A percentile compares a stretch with the other conserved stretches of the same genome.
Conservation (phyloP, 768 basidiomycete species). For the Auriculariales sp. region DNA sequence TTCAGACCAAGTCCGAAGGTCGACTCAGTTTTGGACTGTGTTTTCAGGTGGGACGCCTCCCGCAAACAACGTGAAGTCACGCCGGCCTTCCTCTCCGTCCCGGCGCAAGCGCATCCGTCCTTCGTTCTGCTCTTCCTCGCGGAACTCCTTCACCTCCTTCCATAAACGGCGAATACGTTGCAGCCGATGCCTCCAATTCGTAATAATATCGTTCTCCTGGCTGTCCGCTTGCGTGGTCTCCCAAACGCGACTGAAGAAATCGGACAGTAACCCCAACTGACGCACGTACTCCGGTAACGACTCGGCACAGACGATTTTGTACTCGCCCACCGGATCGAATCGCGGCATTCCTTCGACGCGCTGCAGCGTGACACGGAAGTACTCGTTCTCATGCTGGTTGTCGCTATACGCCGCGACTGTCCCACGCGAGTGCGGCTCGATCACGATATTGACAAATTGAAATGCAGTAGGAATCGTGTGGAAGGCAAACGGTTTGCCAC, state of each 20-base stretch:
- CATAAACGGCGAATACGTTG: too few relatives aligned
- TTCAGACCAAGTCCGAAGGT: too few relatives aligned
- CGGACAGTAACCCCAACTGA: slow-evolving; percentile 73
- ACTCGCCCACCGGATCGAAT: slow-evolving; percentile 82
- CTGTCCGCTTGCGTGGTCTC: slow-evolving; percentile 60
- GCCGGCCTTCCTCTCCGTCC: too few relatives aligned
- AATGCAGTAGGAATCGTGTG: slow-evolving; percentile 88
- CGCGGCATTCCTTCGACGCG: slow-evolving; percentile 83
- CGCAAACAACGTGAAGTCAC: too few relatives aligned
- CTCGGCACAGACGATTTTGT: slow-evolving; percentile 85
- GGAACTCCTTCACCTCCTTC: too few relatives aligned
- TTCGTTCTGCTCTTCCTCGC: too few relatives aligned
- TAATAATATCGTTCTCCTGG: slow-evolving; percentile 58
- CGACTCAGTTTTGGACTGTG: too few relatives aligned
- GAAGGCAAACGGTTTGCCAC: slow-evolving; percentile 75
- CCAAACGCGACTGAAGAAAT: slow-evolving; percentile 84
- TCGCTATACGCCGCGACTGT: slow-evolving; percentile 76
- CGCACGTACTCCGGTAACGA: slow-evolving; percentile 78
- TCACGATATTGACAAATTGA: slow-evolving; percentile 94
- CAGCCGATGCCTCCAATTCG: slow-evolving; percentile 76
- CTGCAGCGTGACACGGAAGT: slow-evolving; percentile 90
- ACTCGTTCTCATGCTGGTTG: slow-evolving; percentile 79
- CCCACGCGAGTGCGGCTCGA: slow-evolving; percentile 82
- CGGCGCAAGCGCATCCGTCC: too few relatives aligned
- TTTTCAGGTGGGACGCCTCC: too few relatives aligned